phyloP scores from a whole-genome alignment of 2,329 filamentous ascomycete species.

The Aschersonia sp. region DNA sequence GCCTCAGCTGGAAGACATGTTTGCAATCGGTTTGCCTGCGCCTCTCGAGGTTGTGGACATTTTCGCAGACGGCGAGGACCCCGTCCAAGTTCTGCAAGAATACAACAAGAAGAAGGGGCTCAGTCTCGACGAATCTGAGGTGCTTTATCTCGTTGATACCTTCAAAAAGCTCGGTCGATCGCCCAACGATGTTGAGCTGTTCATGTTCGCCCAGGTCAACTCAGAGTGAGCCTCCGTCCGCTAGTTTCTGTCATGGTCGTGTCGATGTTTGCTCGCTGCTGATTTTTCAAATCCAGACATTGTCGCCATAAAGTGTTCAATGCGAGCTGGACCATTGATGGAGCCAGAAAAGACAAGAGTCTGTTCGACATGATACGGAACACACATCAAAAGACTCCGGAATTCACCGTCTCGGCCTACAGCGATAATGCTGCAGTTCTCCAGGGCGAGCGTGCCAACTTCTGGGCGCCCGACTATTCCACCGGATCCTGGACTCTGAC shows the following conservation, averaged over 20 bases:
- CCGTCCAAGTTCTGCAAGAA: constrained; percentile 58
- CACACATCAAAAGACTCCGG: constrained; percentile 70
- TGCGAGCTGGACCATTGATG: constrained; percentile 89
- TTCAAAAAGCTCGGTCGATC: constrained; percentile 32
- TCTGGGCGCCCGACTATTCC: constrained; percentile 78
- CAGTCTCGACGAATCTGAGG: constrained; percentile 75
- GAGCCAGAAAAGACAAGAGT: constrained; percentile 60
- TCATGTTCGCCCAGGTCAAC: constrained; percentile 99
- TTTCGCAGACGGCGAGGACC: constrained; percentile 47
- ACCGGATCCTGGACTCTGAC: constrained; percentile 80
- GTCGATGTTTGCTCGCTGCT: neutral
- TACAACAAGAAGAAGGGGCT: constrained; percentile 78
- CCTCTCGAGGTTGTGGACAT: constrained; percentile 66
- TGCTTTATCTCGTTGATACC: constrained; percentile 76
- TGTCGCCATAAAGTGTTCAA: constrained; percentile 85
- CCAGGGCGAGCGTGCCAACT: constrained; percentile 23
- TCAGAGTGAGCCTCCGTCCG: constrained; percentile 44
- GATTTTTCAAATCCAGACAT: constrained; percentile 29
- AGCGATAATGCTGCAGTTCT: constrained; percentile 92
- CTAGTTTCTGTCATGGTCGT: neutral
- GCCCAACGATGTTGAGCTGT: constrained; percentile 84
- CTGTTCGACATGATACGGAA: constrained; percentile 95
- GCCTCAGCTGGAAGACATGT: constrained; percentile 64
- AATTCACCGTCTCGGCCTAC: constrained; percentile 86
- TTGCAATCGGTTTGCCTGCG: constrained; percentile 48